Evolutionary conservation across 371 early-diverging fungal species (phyloP), one percentile per base, ranked within the genome.

Genomic region (Circinella minor): DNA sequence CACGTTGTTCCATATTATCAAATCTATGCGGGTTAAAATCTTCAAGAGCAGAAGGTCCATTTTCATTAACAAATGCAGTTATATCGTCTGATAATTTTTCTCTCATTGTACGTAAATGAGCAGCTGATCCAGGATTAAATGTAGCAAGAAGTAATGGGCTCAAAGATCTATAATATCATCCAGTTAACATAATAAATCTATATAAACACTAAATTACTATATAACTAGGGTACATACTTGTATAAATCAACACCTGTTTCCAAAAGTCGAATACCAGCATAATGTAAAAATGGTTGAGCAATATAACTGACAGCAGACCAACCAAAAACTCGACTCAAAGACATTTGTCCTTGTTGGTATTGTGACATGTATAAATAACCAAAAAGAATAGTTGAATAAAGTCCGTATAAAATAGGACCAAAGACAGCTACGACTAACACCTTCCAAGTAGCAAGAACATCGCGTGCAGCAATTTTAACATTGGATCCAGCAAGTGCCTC

Each of bases 391-490:
- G 67, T 60, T 10, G 88, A 81, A 65, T 93, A 93, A 15, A 86
- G 73, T 4, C 86, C 74, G 61, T 89, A 92, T 10, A 93, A 70
- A 4, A 83, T 34, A 34, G 95, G 94, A 46, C 87, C 77, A 39
- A 90, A 78, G 4, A 86, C 84, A 39, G 90, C 65, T 14, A 89
- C 85, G 14, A 90, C 87, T 27, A 93, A 71, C 13, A 95, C 85
- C 73, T 95, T 95, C 96, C 96, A 95, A 1, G 96, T 94, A 0
- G 93, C 92, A 8, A 95, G 78, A 5, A 96, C 96, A 77, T 96
- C 96, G 39, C 87, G 88, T 17, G 92, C 96, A 39, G 86, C 87
- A 66, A 95, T 87, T 74, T 96, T 96, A 61, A 96, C 96, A 62
- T 83, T 88, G 11, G 93, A 93, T 14, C 87, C 88, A 4, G 89